A percentile compares a stretch with the other conserved stretches of the same genome.
Evolutionary conservation across 768 basidiomycete genomes (phyloP).

Genomic region (Serendipita sp.): DNA sequence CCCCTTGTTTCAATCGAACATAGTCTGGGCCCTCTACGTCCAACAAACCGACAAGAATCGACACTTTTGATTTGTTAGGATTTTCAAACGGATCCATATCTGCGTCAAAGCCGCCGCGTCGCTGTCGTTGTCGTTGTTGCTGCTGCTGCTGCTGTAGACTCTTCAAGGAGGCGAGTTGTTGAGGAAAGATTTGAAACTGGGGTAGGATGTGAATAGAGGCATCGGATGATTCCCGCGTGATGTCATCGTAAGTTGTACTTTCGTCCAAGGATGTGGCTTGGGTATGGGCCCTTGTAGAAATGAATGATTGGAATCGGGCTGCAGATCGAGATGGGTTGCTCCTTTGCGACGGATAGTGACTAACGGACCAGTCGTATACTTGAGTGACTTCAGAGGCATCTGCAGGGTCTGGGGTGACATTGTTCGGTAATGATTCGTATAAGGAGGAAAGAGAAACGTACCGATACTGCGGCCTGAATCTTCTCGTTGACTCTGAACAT

Average conservation of each 20-base stretch:
- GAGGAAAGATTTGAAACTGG: not conserved
- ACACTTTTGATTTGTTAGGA: constrained; percentile 24
- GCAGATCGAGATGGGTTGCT: too few relatives aligned
- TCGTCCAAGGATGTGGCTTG: too few relatives aligned
- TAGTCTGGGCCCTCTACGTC: constrained; percentile 65
- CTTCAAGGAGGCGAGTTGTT: not conserved
- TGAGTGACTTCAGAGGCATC: not conserved
- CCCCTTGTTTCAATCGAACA: constrained; percentile 49
- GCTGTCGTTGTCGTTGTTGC: not conserved
- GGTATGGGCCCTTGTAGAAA: too few relatives aligned
- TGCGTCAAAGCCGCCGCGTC: too few relatives aligned
- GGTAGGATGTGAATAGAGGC: not conserved
- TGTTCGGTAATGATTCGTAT: not conserved
- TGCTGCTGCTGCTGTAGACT: not conserved
- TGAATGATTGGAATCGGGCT: too few relatives aligned
- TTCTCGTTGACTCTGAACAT: not conserved
- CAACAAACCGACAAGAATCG: constrained; percentile 44
- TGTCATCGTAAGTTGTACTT: not conserved
- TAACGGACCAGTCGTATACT: not conserved
- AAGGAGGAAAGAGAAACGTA: not conserved
- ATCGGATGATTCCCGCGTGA: not conserved
- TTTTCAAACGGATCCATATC: too few relatives aligned
- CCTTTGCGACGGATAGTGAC: not conserved
- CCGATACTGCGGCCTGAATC: not conserved
- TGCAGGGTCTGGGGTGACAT: not conserved